A percentile compares a stretch with the other conserved stretches of the same genome.
Evolutionary conservation across 2,329 filamentous ascomycete species (phyloP).

Genomic region (Lasiodiplodia theobromae): DNA sequence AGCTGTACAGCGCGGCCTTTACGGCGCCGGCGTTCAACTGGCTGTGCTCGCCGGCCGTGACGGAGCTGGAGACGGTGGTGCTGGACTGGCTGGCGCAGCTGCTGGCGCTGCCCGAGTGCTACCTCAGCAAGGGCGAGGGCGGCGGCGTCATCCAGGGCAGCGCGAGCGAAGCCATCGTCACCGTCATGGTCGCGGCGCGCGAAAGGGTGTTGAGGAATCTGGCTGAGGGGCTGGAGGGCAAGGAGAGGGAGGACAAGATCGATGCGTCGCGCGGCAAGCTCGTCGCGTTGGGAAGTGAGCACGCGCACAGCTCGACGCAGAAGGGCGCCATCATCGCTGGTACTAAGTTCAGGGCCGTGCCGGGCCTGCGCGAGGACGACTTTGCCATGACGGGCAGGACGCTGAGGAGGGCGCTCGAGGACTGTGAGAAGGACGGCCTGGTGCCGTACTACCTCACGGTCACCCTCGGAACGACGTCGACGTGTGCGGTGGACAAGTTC

Average conservation of each 20-base stretch:
- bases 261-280: conserved; percentile 72
- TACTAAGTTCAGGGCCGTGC: conserved; percentile 77
- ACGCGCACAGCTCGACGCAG: conserved; percentile 82
- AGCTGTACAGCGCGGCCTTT: conserved; percentile 90
- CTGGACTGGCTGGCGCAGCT: conserved; percentile 89
- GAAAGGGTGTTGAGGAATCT: conserved; percentile 58
- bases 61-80: conserved; percentile 90
- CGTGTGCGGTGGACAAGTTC: conserved; percentile 87
- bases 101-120: conserved; percentile 75
- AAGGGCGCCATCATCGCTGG: conserved; percentile 89
- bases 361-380: conserved; percentile 66
- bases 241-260: conserved; percentile 73
- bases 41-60: conserved; percentile 91
- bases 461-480: conserved; percentile 85
- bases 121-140: conserved; percentile 74
- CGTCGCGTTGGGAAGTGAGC: conserved; percentile 80
- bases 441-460: conserved; percentile 87
- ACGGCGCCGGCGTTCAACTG: conserved; percentile 95
- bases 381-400: conserved; percentile 73
- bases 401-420: conserved; percentile 68
- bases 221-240: conserved; percentile 43
- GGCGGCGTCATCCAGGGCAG: conserved; percentile 96
- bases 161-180: conserved; percentile 86
- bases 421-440: conserved; percentile 72
- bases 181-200: conserved; percentile 84